A percentile compares a stretch with the other conserved stretches of the same genome.
Conservation (phyloP, 2,329 filamentous ascomycete genomes). For the Phialophora verrucosa region DNA sequence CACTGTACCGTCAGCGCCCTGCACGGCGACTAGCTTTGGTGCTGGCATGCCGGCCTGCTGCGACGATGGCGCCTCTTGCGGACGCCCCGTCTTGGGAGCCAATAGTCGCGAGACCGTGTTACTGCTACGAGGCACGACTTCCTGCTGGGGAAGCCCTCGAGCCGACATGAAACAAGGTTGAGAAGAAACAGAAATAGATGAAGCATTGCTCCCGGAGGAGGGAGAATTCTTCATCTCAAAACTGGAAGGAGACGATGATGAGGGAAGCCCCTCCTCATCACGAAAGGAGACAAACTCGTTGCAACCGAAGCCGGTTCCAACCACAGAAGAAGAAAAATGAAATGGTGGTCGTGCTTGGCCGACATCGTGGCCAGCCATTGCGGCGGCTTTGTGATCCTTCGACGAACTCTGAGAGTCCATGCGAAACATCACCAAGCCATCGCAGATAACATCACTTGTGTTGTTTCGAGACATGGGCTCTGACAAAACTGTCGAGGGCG, state of each 20-base stretch:
- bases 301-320: constrained; percentile 45
- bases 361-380: constrained; percentile 40
- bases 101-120: constrained; percentile 50
- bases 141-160: constrained; percentile 57
- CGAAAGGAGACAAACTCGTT: constrained; percentile 41
- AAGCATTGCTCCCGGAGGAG: constrained; percentile 55
- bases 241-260: constrained; percentile 48
- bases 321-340: constrained; percentile 45
- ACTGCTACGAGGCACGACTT: constrained; percentile 51
- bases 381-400: constrained; percentile 41
- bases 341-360: constrained; percentile 35
- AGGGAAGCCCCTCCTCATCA: constrained; percentile 42
- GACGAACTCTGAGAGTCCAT: constrained; percentile 48
- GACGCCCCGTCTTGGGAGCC: constrained; percentile 53
- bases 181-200: constrained; percentile 45
- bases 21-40: constrained; percentile 59
- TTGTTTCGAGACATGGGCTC: constrained; percentile 53
- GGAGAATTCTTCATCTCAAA: constrained; percentile 59
- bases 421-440: constrained; percentile 52
- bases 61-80: constrained; percentile 42
- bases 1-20: constrained; percentile 58
- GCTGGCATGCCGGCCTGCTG: constrained; percentile 44
- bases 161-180: constrained; percentile 47
- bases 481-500: constrained; percentile 42
- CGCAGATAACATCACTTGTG: constrained; percentile 53